Conservation (phyloP, 495 filamentous ascomycete genomes). For the Cercophora sp. region DNA sequence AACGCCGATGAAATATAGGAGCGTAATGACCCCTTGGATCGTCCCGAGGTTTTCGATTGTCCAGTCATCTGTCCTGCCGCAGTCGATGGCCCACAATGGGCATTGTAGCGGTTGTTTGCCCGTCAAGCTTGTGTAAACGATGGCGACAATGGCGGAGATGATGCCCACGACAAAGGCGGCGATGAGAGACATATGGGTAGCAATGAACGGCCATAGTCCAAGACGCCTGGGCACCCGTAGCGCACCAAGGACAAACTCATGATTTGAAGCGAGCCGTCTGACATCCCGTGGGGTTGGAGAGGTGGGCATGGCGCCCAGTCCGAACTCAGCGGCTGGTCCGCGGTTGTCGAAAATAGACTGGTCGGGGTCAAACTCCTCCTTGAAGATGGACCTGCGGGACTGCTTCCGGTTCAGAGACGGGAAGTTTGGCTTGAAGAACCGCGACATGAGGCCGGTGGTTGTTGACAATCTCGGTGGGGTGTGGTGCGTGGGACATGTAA, state of each 20-base stretch:
- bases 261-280: conserved; percentile 26
- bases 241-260: conserved; percentile 26
- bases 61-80: conserved; percentile 19
- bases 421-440: not conserved
- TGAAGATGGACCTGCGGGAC: conserved; percentile 27
- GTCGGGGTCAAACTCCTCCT: conserved; percentile 23
- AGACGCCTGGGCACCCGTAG: conserved; percentile 15
- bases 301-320: conserved; percentile 12
- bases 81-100: conserved; percentile 23
- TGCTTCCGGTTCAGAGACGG: conserved; percentile 17
- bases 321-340: not conserved
- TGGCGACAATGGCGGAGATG: conserved; percentile 22
- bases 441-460: not conserved
- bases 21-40: conserved; percentile 28
- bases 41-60: conserved; percentile 23
- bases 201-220: conserved; percentile 25
- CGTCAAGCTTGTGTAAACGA: conserved; percentile 21
- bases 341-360: not conserved
- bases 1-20: conserved; percentile 26
- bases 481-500: not conserved
- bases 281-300: conserved; percentile 25
- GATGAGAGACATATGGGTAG: conserved; percentile 22
- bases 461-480: not conserved
- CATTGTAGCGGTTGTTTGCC: conserved; percentile 26
- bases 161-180: conserved; percentile 19